Evolutionary conservation across 768 basidiomycete species (phyloP).

Genomic region (Leccinum disarticulatum): DNA sequence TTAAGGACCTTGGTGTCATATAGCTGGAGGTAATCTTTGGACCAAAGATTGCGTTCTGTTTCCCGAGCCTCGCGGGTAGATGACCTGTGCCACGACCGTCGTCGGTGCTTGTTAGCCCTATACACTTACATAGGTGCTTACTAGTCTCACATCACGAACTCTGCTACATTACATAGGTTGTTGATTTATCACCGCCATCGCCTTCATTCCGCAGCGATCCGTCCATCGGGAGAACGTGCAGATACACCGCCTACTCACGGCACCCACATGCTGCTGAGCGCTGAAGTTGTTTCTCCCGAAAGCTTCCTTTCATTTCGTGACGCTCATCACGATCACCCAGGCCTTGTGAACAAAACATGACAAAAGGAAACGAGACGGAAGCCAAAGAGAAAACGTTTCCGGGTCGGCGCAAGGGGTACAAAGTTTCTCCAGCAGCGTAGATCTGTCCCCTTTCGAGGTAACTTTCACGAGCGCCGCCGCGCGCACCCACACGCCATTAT

Average conservation of each 20-base stretch:
- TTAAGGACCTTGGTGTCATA: constrained; percentile 23
- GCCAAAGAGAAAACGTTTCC: background rate
- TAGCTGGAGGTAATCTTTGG: constrained; percentile 4
- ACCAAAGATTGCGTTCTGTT: background rate
- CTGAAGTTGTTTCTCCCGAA: too few relatives aligned
- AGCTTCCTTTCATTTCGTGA: too few relatives aligned
- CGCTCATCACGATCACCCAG: background rate
- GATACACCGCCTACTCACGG: too few relatives aligned
- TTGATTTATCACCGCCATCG: background rate
- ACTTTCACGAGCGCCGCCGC: background rate
- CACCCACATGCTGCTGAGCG: too few relatives aligned
- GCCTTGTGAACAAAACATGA: background rate
- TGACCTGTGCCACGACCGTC: background rate
- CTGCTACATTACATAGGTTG: background rate
- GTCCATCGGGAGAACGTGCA: too few relatives aligned
- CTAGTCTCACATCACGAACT: background rate
- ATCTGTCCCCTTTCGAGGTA: background rate
- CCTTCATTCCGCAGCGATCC: too few relatives aligned
- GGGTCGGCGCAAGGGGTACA: background rate
- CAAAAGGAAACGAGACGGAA: background rate
- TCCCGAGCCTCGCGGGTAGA: constrained; percentile 19
- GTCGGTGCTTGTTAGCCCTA: background rate
- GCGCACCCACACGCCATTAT: constrained; percentile 4
- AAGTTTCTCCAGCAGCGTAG: background rate
- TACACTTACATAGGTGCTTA: background rate